These are phyloP conservation scores for Citrullus mucosospermus DNA, from an alignment of 306 rosid genomes.

Conservation along the genomic window DNA sequence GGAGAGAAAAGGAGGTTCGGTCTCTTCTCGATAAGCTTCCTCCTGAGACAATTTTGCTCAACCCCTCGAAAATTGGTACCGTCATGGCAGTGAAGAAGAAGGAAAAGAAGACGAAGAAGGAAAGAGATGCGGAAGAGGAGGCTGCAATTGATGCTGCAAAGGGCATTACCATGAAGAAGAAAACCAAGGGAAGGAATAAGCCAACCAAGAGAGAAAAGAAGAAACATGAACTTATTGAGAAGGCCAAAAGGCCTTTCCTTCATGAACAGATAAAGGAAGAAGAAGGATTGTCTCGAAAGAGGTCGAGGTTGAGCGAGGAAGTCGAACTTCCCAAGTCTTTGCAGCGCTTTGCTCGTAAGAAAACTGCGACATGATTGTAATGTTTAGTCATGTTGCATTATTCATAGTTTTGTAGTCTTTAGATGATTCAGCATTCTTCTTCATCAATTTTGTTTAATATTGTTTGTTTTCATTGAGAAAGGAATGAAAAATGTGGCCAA, in stretches of 20 bases:
- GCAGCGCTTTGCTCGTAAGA: conserved; percentile 63
- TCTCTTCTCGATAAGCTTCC: conserved; percentile 69
- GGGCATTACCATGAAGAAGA: conserved; percentile 46
- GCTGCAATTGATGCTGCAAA: conserved; percentile 52
- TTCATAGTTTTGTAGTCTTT: background rate
- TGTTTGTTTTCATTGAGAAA: background rate
- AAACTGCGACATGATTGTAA: conserved; percentile 21
- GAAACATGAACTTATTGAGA: conserved; percentile 43
- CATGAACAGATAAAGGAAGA: conserved; percentile 47
- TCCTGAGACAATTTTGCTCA: conserved; percentile 63
- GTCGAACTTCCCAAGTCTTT: conserved; percentile 50
- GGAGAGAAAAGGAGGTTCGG: conserved; percentile 75
- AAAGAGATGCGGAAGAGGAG: conserved; percentile 56
- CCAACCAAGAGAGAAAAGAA: conserved; percentile 46
- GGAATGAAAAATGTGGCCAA: background rate
- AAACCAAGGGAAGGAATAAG: conserved; percentile 84
- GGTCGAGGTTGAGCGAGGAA: conserved; percentile 36
- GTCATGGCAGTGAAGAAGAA: conserved; percentile 27
- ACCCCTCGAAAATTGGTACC: conserved; percentile 68
- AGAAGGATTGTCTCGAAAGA: conserved; percentile 28
- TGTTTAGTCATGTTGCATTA: background rate
- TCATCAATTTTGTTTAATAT: background rate
- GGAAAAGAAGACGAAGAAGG: conserved; percentile 32
- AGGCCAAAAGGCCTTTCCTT: conserved; percentile 62
- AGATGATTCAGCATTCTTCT: background rate